These are phyloP conservation scores for Chlorella sp. DNA, from an alignment of 139 green algal genomes.

Conservation along the genomic window DNA sequence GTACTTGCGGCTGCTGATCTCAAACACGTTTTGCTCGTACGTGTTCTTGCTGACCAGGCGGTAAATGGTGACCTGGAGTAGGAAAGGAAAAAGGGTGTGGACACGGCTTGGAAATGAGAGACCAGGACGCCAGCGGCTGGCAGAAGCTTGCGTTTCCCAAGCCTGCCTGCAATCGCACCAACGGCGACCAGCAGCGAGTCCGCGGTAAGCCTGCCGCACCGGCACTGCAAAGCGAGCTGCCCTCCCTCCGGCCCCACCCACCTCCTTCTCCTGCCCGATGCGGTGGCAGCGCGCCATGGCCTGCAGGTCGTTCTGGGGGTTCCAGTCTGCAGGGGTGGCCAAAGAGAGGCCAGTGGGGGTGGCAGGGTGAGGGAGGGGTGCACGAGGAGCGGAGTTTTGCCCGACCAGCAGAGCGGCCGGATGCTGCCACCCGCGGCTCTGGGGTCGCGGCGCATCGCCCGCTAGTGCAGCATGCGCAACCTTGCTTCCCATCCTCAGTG, in stretches of 20 bases:
- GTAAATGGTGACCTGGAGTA: constrained; percentile 89
- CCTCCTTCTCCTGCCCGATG: constrained; percentile 88
- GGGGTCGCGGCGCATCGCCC: too few relatives aligned
- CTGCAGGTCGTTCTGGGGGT: constrained; percentile 94
- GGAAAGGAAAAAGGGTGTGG: background rate
- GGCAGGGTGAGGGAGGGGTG: too few relatives aligned
- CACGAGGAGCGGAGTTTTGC: too few relatives aligned
- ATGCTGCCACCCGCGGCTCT: too few relatives aligned
- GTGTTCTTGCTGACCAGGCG: constrained; percentile 87
- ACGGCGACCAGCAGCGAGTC: background rate
- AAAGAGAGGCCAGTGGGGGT: too few relatives aligned
- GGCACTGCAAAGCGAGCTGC: background rate
- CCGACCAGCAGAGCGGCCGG: too few relatives aligned
- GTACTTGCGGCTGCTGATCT: constrained; percentile 72
- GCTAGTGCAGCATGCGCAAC: background rate
- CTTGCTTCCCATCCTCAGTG: background rate
- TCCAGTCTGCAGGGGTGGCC: constrained; percentile 86
- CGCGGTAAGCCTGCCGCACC: background rate
- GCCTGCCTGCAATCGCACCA: too few relatives aligned
- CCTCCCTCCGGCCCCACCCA: constrained; percentile 34
- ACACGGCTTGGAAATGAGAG: background rate
- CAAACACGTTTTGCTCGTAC: constrained; percentile 91
- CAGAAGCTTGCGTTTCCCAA: too few relatives aligned
- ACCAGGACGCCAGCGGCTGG: background rate
- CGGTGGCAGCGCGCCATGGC: constrained; percentile 97